These are phyloP conservation scores for Discostella stelligeroides DNA, from an alignment of 108 stramenopile genomes.

Conservation along the genomic window DNA sequence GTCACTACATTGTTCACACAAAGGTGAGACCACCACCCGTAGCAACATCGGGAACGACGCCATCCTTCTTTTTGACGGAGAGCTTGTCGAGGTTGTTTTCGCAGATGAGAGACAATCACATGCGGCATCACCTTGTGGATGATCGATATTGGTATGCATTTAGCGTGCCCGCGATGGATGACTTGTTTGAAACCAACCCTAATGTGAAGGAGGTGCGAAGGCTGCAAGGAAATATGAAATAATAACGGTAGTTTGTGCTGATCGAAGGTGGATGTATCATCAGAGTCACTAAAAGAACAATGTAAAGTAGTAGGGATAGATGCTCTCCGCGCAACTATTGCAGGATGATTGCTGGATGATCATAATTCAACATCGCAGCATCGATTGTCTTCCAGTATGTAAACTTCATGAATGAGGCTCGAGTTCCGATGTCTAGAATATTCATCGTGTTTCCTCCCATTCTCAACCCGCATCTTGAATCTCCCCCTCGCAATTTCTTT, in stretches of 20 bases:
- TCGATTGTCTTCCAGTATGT: no score
- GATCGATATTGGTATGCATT: constrained; percentile 68
- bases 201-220: constrained; percentile 29
- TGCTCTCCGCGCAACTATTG: no score
- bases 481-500: no score
- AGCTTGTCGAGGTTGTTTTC: constrained; percentile 12
- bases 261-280: no score
- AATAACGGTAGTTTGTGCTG: neutral
- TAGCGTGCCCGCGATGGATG: constrained; percentile 61
- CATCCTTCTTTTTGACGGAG: constrained; percentile 2
- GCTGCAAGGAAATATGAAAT: neutral
- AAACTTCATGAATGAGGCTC: no score
- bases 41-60: neutral
- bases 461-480: no score
- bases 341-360: no score
- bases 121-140: constrained; percentile 64
- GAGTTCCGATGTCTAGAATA: no score
- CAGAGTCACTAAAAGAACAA: no score
- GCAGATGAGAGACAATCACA: constrained; percentile 64
- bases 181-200: constrained; percentile 71
- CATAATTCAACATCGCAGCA: no score
- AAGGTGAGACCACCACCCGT: constrained; percentile 45
- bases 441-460: no score
- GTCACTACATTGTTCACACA: constrained; percentile 77
- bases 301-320: no score